These are phyloP conservation scores for Irpex sp. DNA, from an alignment of 1,284 basidiomycete genomes.

Conservation along the genomic window DNA sequence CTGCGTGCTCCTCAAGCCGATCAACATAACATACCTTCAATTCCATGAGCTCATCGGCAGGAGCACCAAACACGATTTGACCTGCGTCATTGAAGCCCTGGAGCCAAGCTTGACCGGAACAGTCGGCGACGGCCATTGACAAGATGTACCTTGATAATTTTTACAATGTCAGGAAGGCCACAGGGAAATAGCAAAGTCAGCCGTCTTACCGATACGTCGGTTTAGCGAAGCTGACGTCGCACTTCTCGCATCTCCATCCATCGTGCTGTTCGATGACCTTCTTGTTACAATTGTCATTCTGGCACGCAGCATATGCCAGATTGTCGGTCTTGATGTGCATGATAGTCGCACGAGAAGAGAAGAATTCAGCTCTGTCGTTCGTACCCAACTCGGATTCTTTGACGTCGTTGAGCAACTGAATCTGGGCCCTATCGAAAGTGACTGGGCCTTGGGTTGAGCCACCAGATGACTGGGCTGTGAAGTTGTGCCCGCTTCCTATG, in stretches of 20 bases:
- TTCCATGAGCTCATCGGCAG: constrained; percentile 77
- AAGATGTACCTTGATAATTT: constrained; percentile 74
- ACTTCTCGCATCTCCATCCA: constrained; percentile 94
- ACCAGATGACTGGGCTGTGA: constrained; percentile 66
- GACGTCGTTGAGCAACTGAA: constrained; percentile 79
- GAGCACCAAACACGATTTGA: constrained; percentile 70
- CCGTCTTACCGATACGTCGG: constrained; percentile 76
- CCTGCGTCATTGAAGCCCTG: constrained; percentile 97
- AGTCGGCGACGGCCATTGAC: constrained; percentile 85
- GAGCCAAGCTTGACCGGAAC: constrained; percentile 88
- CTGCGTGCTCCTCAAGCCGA: not conserved
- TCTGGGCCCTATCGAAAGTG: constrained; percentile 64
- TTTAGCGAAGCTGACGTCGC: constrained; percentile 67
- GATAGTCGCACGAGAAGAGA: constrained; percentile 81
- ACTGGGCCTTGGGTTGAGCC: constrained; percentile 35
- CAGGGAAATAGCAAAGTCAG: not conserved
- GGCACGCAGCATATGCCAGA: constrained; percentile 90
- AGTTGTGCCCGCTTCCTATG: constrained; percentile 56
- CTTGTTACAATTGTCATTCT: constrained; percentile 82
- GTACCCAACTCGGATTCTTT: constrained; percentile 79
- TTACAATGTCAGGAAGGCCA: not conserved
- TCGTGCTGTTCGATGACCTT: constrained; percentile 77
- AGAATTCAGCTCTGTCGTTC: constrained; percentile 80
- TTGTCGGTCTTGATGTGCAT: constrained; percentile 89
- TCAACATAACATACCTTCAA: constrained; percentile 50